phyloP scores from a whole-genome alignment of 352 stramenopile species.

The Phytophthora megakarya region DNA sequence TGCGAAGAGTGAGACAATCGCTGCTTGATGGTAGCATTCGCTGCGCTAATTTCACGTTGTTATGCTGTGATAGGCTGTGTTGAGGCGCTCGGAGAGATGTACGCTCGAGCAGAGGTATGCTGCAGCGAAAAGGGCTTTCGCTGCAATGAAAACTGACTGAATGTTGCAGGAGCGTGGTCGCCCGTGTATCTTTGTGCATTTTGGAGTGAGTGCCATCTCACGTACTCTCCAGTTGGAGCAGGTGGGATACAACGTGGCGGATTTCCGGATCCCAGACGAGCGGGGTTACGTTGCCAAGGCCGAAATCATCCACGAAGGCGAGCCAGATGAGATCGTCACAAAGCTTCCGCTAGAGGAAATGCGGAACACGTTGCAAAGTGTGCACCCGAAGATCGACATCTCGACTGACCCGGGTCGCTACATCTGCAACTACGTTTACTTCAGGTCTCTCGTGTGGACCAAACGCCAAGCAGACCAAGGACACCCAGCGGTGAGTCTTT shows the following conservation, averaged over 20 bases:
- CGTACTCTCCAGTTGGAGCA: slow-evolving; percentile 63
- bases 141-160: not conserved
- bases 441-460: slow-evolving; percentile 71
- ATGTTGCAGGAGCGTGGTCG: slow-evolving; percentile 45
- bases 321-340: slow-evolving; percentile 53
- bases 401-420: slow-evolving; percentile 81
- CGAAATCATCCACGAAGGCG: slow-evolving; percentile 55
- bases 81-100: slow-evolving; percentile 34
- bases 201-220: slow-evolving; percentile 61
- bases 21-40: not conserved
- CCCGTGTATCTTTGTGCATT: slow-evolving; percentile 73
- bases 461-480: slow-evolving; percentile 45
- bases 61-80: slow-evolving; percentile 33
- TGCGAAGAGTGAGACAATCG: slow-evolving; percentile 41
- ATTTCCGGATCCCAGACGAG: slow-evolving; percentile 85
- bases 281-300: slow-evolving; percentile 63
- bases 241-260: slow-evolving; percentile 77
- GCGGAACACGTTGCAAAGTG: slow-evolving; percentile 38
- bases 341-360: slow-evolving; percentile 65
- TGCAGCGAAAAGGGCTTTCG: not conserved
- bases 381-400: slow-evolving; percentile 45
- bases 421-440: slow-evolving; percentile 91
- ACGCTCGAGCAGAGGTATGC: slow-evolving; percentile 37
- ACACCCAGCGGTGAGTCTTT: slow-evolving; percentile 35
- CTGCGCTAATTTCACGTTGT: slow-evolving; percentile 1